Conservation (phyloP, 169 alveolate genomes). For the Plasmodium gaboni region DNA sequence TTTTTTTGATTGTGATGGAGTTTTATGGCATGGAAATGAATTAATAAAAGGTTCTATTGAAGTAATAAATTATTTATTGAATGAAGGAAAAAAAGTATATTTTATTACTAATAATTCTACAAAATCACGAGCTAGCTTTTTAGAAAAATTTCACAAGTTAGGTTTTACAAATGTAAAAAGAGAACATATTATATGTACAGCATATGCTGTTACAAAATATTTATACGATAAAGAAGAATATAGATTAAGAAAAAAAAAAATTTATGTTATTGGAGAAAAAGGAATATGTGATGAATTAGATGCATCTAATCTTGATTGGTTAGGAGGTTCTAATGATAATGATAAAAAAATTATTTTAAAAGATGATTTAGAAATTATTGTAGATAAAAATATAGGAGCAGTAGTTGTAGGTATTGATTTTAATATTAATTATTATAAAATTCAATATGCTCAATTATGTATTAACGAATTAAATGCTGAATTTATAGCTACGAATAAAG, state of each 20-base stretch:
- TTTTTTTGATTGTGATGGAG: slow-evolving; percentile 85
- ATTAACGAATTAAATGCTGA: slow-evolving; percentile 75
- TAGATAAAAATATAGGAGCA: slow-evolving; percentile 77
- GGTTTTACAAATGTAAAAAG: slow-evolving; percentile 61
- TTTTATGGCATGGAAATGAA: slow-evolving; percentile 82
- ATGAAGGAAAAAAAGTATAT: slow-evolving; percentile 69
- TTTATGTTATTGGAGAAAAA: slow-evolving; percentile 79
- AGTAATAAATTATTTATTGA: slow-evolving; percentile 74
- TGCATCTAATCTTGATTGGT: slow-evolving; percentile 22
- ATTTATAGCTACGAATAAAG: slow-evolving; percentile 80
- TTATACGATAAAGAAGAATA: slow-evolving; percentile 54
- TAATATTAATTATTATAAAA: slow-evolving; percentile 77
- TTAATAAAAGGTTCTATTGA: slow-evolving; percentile 81
- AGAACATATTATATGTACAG: slow-evolving; percentile 74
- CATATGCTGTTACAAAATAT: slow-evolving; percentile 76
- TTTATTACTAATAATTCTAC: slow-evolving; percentile 81
- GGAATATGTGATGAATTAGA: slow-evolving; percentile 72
- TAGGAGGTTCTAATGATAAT: slow-evolving; percentile 66
- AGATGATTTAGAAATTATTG: slow-evolving; percentile 48
- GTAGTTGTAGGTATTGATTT: slow-evolving; percentile 83
- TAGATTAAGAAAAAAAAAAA: slow-evolving; percentile 58
- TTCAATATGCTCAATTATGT: slow-evolving; percentile 81
- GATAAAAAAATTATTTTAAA: slow-evolving; percentile 53
- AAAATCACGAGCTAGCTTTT: slow-evolving; percentile 69
- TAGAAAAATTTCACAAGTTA: slow-evolving; percentile 73